Conservation (phyloP, 2,329 filamentous ascomycete genomes). For the Colletotrichum paranaense region DNA sequence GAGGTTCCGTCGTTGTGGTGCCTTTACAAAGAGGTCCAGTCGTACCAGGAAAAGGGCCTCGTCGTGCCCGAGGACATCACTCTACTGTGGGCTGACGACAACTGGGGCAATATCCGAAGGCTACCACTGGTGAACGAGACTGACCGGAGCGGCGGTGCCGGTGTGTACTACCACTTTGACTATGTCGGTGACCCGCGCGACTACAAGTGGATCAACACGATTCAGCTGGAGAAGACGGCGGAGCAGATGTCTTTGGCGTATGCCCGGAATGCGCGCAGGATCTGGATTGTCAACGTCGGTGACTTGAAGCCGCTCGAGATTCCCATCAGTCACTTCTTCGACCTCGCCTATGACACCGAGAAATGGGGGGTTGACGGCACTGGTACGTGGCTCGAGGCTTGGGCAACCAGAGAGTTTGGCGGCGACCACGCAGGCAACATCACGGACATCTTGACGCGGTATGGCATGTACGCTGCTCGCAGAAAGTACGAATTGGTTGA, state of each 20-base stretch:
- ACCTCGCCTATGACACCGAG: slow-evolving; percentile 73
- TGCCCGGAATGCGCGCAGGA: slow-evolving; percentile 66
- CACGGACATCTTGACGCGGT: slow-evolving; percentile 60
- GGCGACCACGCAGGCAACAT: slow-evolving; percentile 57
- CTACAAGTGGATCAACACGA: slow-evolving; percentile 73
- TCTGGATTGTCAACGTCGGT: slow-evolving; percentile 77
- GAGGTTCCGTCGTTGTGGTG: slow-evolving; percentile 77
- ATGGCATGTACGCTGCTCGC: slow-evolving; percentile 48
- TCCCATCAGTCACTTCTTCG: slow-evolving; percentile 75
- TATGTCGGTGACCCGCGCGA: slow-evolving; percentile 60
- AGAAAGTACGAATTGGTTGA: slow-evolving; percentile 50
- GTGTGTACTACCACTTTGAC: slow-evolving; percentile 73
- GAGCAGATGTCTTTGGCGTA: slow-evolving; percentile 71
- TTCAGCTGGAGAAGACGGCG: slow-evolving; percentile 70
- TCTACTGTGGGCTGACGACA: slow-evolving; percentile 77
- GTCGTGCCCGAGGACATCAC: slow-evolving; percentile 72
- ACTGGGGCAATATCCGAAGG: slow-evolving; percentile 73
- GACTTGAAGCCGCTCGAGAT: slow-evolving; percentile 74
- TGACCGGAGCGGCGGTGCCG: slow-evolving; percentile 69
- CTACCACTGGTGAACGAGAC: slow-evolving; percentile 71
- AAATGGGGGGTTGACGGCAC: slow-evolving; percentile 67
- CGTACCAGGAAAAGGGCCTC: slow-evolving; percentile 74
- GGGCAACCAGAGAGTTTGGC: slow-evolving; percentile 69
- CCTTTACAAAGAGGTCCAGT: slow-evolving; percentile 79
- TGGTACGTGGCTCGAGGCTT: slow-evolving; percentile 65